A percentile compares a stretch with the other conserved stretches of the same genome.
Conservation (phyloP, 1,284 basidiomycete genomes). For the Moesziomyces sp. region DNA sequence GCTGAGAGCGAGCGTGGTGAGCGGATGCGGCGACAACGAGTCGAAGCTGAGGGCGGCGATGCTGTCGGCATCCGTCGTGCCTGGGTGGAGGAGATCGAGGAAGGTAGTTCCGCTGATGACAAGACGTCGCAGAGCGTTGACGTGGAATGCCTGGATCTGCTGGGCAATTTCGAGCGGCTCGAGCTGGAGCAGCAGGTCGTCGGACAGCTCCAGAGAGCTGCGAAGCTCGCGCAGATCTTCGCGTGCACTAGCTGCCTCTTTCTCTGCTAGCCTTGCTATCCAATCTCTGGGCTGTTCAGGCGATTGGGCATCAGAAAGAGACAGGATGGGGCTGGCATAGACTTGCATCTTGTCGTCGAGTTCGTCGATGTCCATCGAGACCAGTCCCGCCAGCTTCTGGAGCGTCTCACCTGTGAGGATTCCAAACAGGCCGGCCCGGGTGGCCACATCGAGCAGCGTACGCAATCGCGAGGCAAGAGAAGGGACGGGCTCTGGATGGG, state of each 20-base stretch:
- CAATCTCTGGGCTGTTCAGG: conserved; percentile 20
- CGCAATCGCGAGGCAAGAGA: conserved; percentile 21
- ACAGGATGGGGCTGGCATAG: conserved; percentile 6
- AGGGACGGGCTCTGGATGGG: background rate
- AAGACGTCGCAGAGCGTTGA: conserved; percentile 36
- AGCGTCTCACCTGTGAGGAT: background rate
- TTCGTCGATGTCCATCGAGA: conserved; percentile 9
- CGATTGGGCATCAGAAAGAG: background rate
- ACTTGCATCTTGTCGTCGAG: conserved; percentile 6
- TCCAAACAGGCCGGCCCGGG: conserved; percentile 18
- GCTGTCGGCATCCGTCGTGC: conserved; percentile 6
- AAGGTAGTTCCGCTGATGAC: conserved; percentile 24
- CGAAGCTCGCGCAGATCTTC: conserved; percentile 29
- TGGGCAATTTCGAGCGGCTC: conserved; percentile 63
- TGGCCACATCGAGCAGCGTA: conserved; percentile 19
- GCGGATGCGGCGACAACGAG: conserved; percentile 55
- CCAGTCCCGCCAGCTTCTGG: conserved; percentile 4
- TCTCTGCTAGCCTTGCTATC: conserved; percentile 27
- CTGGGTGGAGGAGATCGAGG: conserved; percentile 23
- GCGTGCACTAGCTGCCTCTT: conserved; percentile 9
- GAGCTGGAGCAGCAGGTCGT: conserved; percentile 45
- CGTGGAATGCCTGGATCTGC: conserved; percentile 64
- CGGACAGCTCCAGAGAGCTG: conserved; percentile 33
- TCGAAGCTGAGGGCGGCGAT: conserved; percentile 58
- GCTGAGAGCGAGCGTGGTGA: conserved; percentile 56